Evolutionary conservation across 1,284 basidiomycete genomes (phyloP), one percentile per base, ranked within the genome.

Genomic region (Ustilago xerochloae): DNA sequence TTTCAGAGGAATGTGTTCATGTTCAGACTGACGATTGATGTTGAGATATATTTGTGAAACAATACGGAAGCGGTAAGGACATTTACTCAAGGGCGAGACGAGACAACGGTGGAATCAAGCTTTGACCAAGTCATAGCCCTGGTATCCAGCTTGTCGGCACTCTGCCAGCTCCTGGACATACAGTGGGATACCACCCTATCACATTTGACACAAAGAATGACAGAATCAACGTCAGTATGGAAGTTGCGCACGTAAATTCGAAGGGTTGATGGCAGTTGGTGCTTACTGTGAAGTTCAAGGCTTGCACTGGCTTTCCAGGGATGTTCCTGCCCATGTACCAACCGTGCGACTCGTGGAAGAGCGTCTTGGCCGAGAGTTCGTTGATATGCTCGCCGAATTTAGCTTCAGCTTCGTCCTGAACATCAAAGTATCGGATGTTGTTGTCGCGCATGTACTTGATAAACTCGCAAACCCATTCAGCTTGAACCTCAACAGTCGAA

Each of bases 311-410:
- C 54, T 77, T 77, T 10, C 75, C 75, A 1, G 62, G 59, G 38
- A 77, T 66, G 47, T 77, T 77, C 6, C 75, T 35, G 6, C 71
- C 71, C 75, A 74, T 74, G 47, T 77, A 74, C 75, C 75, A 77
- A n/a, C 75, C 71, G 24, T 77, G 75, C 9, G 56, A 61, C 41
- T 69, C 64, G 46, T 77, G 75, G 60, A 77, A 77, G 33, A 77
- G 71, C 18, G 71, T 77, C 32, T 62, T 69, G 36, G 70, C 66
- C 9, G 66, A 70, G 2, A 77, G 63, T 43, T 77, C 74, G 63
- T 77, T 69, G 52, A 73, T 68, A 51, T 74, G 70, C 13, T 77
- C 59, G 20, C 61, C 59, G 30, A 77, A 77, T 24, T 63, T 62
- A n/a, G 63, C 63, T 53, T 77, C 75, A 0, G 75, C 70, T 13